Evolutionary conservation across 2,329 filamentous ascomycete species (phyloP), one percentile per base, ranked within the genome.

Genomic region (Cercospora zeina): DNA sequence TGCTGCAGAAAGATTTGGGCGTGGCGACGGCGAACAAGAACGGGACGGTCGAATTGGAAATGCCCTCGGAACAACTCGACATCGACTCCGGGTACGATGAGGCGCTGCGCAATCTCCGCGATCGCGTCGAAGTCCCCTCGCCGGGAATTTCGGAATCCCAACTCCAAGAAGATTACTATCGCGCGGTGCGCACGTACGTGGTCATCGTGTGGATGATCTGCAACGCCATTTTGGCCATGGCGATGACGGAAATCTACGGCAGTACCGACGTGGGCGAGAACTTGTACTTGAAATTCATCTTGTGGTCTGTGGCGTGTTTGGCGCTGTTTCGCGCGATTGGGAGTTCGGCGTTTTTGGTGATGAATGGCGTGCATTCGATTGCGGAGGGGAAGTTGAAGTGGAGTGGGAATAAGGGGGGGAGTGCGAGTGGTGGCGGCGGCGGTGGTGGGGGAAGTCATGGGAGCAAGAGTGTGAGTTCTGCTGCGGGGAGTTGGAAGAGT

Each of bases 11-110:
- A 7, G 96, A 99, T 74, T 86, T 99, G 0, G 95, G 95, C 61
- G 87, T 90, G 5, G 95, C 96, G 11, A 86, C 90, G 54, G 53
- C 64, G 1, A 87, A 89, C 67, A 85, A 85, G 50, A 82, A 82
- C 53, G 84, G 88, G 62, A 91, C 89, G 0, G 95, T 99, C 70
- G 91, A 97, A 76, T 83, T 99, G 5, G 95, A 99, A 73, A 99
- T 99, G 93, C 95, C 96, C 0, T 91, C 87, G 1, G 96, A 99
- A 76, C 95, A 99, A 79, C 87, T 99, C 34, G 95, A 99, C 76
- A 99, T 99, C 75, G 95, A 99, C 78, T 93, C 88, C 30, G 95
- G 93, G 24, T 99, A 99, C 77, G 95, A 99, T 74, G 93, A 97
- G 75, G 95, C 95, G 0, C 86, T 99, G 27, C 90, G 95, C 65